Evolutionary conservation across 2,329 filamentous ascomycete genomes (phyloP).

Genomic region (Venturia carpophila): DNA sequence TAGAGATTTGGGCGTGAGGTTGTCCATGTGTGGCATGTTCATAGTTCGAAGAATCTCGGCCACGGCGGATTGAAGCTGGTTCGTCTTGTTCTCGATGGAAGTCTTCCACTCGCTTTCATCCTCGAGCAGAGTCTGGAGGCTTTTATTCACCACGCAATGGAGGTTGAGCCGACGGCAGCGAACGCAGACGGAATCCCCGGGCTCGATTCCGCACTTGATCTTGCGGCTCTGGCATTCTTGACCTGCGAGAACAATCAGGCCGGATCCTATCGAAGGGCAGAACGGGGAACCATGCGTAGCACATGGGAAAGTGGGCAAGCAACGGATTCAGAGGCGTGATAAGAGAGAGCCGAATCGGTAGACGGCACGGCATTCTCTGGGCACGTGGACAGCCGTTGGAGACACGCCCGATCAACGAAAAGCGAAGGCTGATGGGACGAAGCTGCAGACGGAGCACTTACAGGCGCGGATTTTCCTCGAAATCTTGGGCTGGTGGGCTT

Average conservation of each 20-base stretch:
- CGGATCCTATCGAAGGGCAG: background rate
- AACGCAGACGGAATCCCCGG: constrained; percentile 37
- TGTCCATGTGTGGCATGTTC: constrained; percentile 34
- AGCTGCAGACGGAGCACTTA: constrained; percentile 12
- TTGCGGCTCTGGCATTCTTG: constrained; percentile 47
- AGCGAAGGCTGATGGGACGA: background rate
- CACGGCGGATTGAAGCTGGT: constrained; percentile 39
- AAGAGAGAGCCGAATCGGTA: background rate
- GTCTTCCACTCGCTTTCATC: constrained; percentile 32
- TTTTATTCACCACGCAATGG: constrained; percentile 48
- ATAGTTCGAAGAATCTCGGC: constrained; percentile 38
- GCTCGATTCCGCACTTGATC: constrained; percentile 46
- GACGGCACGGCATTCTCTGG: background rate
- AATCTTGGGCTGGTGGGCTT: constrained; percentile 19
- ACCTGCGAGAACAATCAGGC: constrained; percentile 10
- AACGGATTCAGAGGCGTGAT: background rate
- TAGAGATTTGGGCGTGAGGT: constrained; percentile 18
- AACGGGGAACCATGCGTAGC: background rate
- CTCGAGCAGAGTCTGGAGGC: constrained; percentile 48
- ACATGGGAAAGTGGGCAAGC: background rate
- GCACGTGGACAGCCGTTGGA: background rate
- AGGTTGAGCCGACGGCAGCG: constrained; percentile 45
- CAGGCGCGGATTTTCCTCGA: constrained; percentile 20
- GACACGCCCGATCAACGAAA: too few relatives aligned
- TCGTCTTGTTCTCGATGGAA: constrained; percentile 38